phyloP scores from a whole-genome alignment of 352 stramenopile genomes.

The Halophytophthora polymorphica region DNA sequence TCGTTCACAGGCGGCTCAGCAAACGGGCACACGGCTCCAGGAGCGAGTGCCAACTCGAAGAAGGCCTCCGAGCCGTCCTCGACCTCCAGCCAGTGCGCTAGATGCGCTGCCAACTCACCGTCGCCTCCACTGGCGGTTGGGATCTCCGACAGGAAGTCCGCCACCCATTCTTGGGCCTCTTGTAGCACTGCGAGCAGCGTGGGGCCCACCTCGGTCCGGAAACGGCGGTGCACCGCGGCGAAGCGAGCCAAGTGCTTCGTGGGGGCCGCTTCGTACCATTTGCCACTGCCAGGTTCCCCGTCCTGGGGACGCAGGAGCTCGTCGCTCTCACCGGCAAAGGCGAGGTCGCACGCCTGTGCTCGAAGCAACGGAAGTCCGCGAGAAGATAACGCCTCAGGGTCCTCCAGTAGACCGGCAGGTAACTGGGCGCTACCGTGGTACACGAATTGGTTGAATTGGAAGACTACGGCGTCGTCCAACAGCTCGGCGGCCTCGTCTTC shows the following conservation, averaged over 20 bases:
- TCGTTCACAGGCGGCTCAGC: neutral
- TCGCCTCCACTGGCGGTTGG: constrained; percentile 29
- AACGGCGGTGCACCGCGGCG: constrained; percentile 18
- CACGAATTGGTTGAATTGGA: constrained; percentile 66
- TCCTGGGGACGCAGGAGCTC: constrained; percentile 21
- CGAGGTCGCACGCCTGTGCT: constrained; percentile 35
- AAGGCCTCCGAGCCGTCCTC: constrained; percentile 50
- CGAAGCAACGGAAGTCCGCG: constrained; percentile 42
- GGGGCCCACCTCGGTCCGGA: constrained; percentile 22
- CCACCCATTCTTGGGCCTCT: constrained; percentile 57
- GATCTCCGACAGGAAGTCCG: constrained; percentile 46
- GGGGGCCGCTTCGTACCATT: constrained; percentile 13
- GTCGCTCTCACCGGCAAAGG: constrained; percentile 30
- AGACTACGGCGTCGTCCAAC: constrained; percentile 39
- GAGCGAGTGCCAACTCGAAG: constrained; percentile 54
- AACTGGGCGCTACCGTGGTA: constrained; percentile 41
- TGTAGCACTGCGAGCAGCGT: constrained; percentile 39
- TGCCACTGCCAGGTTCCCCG: constrained; percentile 11
- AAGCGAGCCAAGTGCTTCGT: constrained; percentile 23
- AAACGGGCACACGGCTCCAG: constrained; percentile 17
- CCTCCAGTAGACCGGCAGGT: constrained; percentile 25
- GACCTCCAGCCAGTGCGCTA: constrained; percentile 52
- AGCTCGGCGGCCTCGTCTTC: constrained; percentile 13
- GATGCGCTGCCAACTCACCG: constrained; percentile 21
- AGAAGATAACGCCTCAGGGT: constrained; percentile 35